Evolutionary conservation across 257 asterid species (phyloP).

Genomic region (Pogostemon cablin): DNA sequence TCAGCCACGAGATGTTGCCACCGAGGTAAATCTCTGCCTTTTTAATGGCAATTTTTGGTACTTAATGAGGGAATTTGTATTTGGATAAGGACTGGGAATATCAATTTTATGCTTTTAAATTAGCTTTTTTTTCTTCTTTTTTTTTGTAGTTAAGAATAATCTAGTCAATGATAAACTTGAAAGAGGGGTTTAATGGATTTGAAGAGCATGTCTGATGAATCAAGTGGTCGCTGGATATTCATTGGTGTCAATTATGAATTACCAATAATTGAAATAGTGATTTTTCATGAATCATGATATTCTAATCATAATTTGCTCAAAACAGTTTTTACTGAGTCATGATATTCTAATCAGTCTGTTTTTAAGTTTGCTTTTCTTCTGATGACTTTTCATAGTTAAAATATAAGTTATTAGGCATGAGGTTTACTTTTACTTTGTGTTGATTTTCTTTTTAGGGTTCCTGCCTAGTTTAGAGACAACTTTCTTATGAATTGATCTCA

Average conservation of each 20-base stretch:
- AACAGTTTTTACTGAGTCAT: no score
- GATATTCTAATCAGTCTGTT: neutral
- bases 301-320: neutral
- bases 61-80: neutral
- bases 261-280: neutral
- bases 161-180: neutral
- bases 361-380: neutral
- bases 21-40: conserved; percentile 54
- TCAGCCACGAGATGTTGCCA: conserved; percentile 86
- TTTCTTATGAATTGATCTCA: conserved; percentile 5
- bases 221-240: neutral
- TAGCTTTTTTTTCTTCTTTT: conserved; percentile 5
- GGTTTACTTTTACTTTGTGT: neutral
- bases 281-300: neutral
- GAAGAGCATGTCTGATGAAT: conserved; percentile 4
- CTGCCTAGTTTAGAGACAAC: neutral
- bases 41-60: neutral
- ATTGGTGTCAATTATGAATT: neutral
- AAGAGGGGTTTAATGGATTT: neutral
- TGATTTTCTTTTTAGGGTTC: neutral
- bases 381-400: neutral
- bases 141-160: conserved; percentile 7
- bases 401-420: neutral
- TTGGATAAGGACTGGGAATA: conserved; percentile 20
- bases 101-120: neutral